Evolutionary conservation across 2,329 filamentous ascomycete genomes (phyloP).

Genomic region (Cryphonectria naterciae): DNA sequence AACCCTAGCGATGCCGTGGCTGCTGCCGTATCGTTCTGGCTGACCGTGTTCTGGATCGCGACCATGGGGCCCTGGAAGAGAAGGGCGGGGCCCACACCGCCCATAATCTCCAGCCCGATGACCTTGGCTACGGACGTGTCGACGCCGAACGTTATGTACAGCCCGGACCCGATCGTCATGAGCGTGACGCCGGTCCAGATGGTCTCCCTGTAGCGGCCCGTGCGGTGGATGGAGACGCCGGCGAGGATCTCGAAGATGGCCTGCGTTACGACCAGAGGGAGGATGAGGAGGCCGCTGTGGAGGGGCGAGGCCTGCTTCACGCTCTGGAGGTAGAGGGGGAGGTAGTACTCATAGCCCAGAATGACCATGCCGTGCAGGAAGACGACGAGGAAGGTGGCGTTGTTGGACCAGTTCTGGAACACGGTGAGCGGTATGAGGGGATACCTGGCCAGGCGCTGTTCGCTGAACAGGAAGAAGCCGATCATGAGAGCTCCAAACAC

Average conservation of each 20-base stretch:
- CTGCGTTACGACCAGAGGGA: slow-evolving; percentile 8
- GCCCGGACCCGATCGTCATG: slow-evolving; percentile 60
- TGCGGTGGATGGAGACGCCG: slow-evolving; percentile 47
- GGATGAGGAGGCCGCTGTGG: slow-evolving; percentile 47
- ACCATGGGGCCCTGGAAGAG: slow-evolving; percentile 53
- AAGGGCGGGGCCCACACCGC: slow-evolving; percentile 7
- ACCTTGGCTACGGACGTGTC: not conserved
- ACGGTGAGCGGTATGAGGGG: slow-evolving; percentile 66
- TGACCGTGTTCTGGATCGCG: slow-evolving; percentile 63
- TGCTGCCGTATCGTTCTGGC: slow-evolving; percentile 59
- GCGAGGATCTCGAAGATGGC: slow-evolving; percentile 8
- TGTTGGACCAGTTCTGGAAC: slow-evolving; percentile 57
- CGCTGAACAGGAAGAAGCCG: slow-evolving; percentile 57
- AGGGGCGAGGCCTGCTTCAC: slow-evolving; percentile 60
- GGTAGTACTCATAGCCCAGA: slow-evolving; percentile 66
- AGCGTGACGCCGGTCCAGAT: slow-evolving; percentile 55
- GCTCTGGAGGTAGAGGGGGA: slow-evolving; percentile 71
- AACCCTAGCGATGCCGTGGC: slow-evolving; percentile 64
- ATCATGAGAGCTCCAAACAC: slow-evolving; percentile 57
- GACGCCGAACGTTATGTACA: slow-evolving; percentile 51
- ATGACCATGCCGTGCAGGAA: slow-evolving; percentile 54
- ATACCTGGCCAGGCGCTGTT: slow-evolving; percentile 63
- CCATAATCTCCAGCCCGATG: not conserved
- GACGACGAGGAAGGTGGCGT: slow-evolving; percentile 52
- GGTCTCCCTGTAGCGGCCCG: slow-evolving; percentile 58